A percentile compares a stretch with the other conserved stretches of the same genome.
Evolutionary conservation across 2,329 filamentous ascomycete species (phyloP).

Genomic region (Colletotrichum gigasporum): DNA sequence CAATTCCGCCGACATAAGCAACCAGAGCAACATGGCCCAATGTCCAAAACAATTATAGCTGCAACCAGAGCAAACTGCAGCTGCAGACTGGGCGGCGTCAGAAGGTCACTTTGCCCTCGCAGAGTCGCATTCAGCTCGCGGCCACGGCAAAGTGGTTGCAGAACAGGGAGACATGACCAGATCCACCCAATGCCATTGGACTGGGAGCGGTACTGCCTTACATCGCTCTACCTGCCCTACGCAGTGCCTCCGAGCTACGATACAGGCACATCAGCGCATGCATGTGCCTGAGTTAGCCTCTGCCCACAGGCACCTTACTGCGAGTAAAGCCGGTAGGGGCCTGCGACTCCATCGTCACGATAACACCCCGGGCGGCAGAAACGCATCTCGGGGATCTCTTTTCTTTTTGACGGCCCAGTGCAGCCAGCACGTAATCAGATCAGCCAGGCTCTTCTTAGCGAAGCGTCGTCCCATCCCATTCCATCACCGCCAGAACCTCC

Average conservation of each 20-base stretch:
- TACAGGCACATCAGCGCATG: conserved; percentile 22
- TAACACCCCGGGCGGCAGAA: conserved; percentile 18
- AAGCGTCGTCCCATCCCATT: neutral
- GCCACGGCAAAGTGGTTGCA: neutral
- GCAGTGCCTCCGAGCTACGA: neutral
- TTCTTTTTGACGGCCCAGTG: conserved; percentile 7
- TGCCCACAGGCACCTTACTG: neutral
- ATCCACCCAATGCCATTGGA: neutral
- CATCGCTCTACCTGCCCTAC: neutral
- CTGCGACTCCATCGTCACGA: neutral
- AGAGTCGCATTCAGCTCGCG: neutral
- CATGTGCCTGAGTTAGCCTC: conserved; percentile 29
- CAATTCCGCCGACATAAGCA: neutral
- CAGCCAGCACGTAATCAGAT: conserved; percentile 5
- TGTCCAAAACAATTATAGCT: too few relatives aligned
- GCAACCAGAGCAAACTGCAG: too few relatives aligned
- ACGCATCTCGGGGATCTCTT: neutral
- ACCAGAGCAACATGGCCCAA: neutral
- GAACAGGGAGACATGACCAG: neutral
- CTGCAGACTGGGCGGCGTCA: too few relatives aligned
- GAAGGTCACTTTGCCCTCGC: neutral
- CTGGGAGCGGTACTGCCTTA: neutral
- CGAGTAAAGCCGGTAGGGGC: neutral
- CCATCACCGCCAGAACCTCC: neutral
- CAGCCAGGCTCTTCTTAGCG: neutral